A percentile compares a stretch with the other conserved stretches of the same genome.
Evolutionary conservation across 495 filamentous ascomycete genomes (phyloP).

Genomic region (Penicillium daleae): DNA sequence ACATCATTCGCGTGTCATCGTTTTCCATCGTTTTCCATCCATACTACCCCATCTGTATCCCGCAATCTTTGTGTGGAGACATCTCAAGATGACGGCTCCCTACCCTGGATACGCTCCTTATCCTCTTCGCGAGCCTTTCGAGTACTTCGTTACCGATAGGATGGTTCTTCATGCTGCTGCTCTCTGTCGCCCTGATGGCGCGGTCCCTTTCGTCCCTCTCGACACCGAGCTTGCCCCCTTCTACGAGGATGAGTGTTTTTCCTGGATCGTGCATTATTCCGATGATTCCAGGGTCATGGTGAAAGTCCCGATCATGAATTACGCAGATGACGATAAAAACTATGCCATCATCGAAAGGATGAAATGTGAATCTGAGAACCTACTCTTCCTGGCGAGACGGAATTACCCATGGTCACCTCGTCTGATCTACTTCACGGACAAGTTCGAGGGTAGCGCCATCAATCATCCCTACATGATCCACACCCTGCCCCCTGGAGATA

Average conservation of each 20-base stretch:
- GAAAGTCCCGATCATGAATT: background rate
- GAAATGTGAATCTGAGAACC: background rate
- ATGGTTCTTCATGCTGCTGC: background rate
- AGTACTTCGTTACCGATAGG: background rate
- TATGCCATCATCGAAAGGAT: background rate
- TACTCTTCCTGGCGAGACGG: background rate
- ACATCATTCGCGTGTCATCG: background rate
- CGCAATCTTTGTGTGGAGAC: background rate
- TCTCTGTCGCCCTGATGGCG: background rate
- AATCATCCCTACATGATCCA: background rate
- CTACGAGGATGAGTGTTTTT: background rate
- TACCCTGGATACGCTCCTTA: background rate
- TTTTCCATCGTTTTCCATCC: background rate
- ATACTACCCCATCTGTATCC: background rate
- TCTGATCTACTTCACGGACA: background rate
- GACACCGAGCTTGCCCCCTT: background rate
- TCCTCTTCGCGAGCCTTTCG: too few relatives aligned
- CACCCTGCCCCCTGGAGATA: background rate
- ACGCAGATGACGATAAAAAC: background rate
- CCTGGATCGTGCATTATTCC: background rate
- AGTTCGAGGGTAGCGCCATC: too few relatives aligned
- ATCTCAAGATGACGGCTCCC: background rate
- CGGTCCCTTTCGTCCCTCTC: background rate
- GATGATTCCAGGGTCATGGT: background rate
- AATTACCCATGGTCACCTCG: constrained; percentile 1